Conservation (phyloP, 176 grass and related monocot genomes). For the Triticum timopheevii region DNA sequence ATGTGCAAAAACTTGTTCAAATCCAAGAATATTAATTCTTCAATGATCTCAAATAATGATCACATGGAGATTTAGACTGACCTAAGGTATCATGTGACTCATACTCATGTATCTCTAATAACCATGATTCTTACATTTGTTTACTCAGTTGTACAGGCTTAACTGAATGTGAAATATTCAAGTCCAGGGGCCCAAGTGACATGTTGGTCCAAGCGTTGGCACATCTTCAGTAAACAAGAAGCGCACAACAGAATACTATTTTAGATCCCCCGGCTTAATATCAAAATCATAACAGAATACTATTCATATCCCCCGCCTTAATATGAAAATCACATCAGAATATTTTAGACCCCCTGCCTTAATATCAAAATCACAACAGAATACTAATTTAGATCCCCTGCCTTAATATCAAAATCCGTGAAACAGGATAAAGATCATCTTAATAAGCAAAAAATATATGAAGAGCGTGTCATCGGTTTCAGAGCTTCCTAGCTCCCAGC, state of each 20-base stretch:
- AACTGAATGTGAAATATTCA: background rate
- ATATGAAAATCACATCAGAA: background rate
- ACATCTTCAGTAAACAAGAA: slow-evolving; percentile 15
- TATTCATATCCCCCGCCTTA: background rate
- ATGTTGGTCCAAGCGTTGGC: background rate
- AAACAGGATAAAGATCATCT: background rate
- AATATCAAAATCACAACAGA: too few relatives aligned
- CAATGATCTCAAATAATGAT: background rate
- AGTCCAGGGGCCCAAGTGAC: background rate
- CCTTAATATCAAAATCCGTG: background rate
- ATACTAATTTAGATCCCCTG: background rate
- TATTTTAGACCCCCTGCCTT: background rate
- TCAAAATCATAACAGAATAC: too few relatives aligned
- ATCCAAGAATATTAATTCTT: background rate
- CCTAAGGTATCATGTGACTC: background rate
- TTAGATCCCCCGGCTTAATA: background rate
- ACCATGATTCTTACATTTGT: background rate
- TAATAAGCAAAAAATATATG: background rate
- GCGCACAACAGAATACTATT: background rate
- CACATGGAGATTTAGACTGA: background rate
- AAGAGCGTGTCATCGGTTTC: background rate
- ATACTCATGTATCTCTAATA: background rate
- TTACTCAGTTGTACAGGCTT: background rate
- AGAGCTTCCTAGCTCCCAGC: background rate
- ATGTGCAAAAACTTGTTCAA: background rate